These are phyloP conservation scores for Breynia disticha DNA, from an alignment of 441 rosid species.

Conservation along the genomic window DNA sequence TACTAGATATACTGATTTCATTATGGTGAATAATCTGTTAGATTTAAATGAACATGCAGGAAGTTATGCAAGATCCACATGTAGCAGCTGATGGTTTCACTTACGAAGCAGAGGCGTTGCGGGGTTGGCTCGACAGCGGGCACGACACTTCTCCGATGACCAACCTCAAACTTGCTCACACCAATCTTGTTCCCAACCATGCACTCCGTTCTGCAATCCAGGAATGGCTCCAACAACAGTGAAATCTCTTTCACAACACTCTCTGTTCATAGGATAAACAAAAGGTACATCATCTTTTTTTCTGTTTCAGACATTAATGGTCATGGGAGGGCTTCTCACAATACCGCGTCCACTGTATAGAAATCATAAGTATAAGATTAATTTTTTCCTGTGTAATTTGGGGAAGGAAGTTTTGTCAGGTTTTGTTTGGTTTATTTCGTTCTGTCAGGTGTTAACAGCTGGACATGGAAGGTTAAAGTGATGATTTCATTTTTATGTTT, in stretches of 20 bases:
- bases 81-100: slow-evolving; percentile 92
- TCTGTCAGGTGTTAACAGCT: no score
- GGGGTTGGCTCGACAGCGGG: slow-evolving; percentile 89
- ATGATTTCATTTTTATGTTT: no score
- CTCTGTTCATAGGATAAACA: not conserved
- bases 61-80: slow-evolving; percentile 89
- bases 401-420: no score
- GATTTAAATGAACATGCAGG: slow-evolving; percentile 37
- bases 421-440: no score
- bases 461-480: no score
- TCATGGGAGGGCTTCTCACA: no score
- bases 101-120: slow-evolving; percentile 85
- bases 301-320: no score
- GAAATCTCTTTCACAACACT: not conserved
- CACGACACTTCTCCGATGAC: slow-evolving; percentile 88
- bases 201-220: slow-evolving; percentile 88
- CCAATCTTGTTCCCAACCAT: slow-evolving; percentile 63
- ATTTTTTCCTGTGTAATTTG: no score
- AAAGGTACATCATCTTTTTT: no score
- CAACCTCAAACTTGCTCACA: slow-evolving; percentile 42
- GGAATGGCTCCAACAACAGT: slow-evolving; percentile 38
- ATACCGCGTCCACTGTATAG: no score
- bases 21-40: not conserved
- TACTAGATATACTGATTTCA: not conserved
- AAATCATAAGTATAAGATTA: no score